These are phyloP conservation scores for Trifolium pratense DNA, from an alignment of 306 rosid species.

Conservation along the genomic window DNA sequence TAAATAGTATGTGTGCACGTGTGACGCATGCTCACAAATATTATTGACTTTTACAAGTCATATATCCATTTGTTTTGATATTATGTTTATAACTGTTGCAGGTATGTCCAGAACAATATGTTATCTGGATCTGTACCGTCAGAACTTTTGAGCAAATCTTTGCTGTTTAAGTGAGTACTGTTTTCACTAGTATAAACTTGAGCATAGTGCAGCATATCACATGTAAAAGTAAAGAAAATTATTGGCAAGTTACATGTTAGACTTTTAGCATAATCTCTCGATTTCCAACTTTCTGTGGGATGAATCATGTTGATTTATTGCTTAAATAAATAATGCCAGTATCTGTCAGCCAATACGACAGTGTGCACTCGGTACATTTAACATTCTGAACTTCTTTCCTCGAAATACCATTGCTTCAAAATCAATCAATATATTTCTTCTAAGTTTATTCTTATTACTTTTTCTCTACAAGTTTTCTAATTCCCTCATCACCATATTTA, in stretches of 20 bases:
- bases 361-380: no score
- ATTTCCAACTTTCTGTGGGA: background rate
- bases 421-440: constrained; percentile 14
- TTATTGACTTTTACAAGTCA: background rate
- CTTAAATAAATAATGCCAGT: no score
- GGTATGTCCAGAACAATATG: constrained; percentile 86
- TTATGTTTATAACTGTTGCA: constrained; percentile 51
- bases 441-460: background rate
- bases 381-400: background rate
- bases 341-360: no score
- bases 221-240: background rate
- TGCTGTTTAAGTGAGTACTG: constrained; percentile 51
- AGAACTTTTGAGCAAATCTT: constrained; percentile 58
- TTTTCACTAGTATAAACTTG: constrained; percentile 26
- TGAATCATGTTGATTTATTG: no score
- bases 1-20: background rate
- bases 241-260: background rate
- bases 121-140: constrained; percentile 78
- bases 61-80: constrained; percentile 24
- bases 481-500: constrained; percentile 21
- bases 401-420: background rate
- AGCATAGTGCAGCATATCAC: constrained; percentile 23
- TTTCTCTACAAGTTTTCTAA: background rate
- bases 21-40: background rate
- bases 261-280: background rate